phyloP scores from a whole-genome alignment of 1,284 basidiomycete genomes.

The Leccinum subrobustum region DNA sequence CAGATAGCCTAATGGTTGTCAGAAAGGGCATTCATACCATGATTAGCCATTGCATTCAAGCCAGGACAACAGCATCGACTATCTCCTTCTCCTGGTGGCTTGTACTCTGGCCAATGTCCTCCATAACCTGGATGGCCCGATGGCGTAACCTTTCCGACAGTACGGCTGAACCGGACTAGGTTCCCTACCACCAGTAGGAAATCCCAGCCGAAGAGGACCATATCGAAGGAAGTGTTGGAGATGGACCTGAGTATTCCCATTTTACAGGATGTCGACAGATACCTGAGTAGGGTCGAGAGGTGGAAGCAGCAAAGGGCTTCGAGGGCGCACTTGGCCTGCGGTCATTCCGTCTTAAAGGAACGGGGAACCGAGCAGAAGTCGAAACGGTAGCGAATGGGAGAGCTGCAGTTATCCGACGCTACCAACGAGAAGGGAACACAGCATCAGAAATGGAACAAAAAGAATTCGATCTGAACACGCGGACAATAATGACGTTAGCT shows the following conservation, averaged over 20 bases:
- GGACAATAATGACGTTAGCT: too few species aligned
- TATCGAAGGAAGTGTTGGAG: constrained; percentile 7
- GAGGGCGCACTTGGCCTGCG: background rate
- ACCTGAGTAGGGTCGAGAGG: background rate
- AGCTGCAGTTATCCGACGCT: too few species aligned
- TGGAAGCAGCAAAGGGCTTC: background rate
- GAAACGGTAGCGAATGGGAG: background rate
- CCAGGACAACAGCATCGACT: constrained; percentile 68
- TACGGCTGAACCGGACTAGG: constrained; percentile 47
- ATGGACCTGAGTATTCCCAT: constrained; percentile 8
- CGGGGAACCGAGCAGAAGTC: background rate
- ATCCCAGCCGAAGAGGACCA: constrained; percentile 50
- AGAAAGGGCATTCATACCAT: constrained; percentile 44
- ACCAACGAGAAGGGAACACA: too few species aligned
- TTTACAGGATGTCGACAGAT: background rate
- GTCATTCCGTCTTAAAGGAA: background rate
- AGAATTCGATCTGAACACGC: too few species aligned
- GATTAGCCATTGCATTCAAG: constrained; percentile 72
- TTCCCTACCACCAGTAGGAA: constrained; percentile 54
- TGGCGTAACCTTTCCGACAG: constrained; percentile 51
- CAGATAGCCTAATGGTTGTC: background rate
- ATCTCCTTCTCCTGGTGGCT: constrained; percentile 55
- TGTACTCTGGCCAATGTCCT: constrained; percentile 70
- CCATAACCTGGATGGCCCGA: constrained; percentile 53
- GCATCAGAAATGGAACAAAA: too few species aligned